Conservation (phyloP, 2,329 filamentous ascomycete species). For the Pseudogymnoascus pannorum region DNA sequence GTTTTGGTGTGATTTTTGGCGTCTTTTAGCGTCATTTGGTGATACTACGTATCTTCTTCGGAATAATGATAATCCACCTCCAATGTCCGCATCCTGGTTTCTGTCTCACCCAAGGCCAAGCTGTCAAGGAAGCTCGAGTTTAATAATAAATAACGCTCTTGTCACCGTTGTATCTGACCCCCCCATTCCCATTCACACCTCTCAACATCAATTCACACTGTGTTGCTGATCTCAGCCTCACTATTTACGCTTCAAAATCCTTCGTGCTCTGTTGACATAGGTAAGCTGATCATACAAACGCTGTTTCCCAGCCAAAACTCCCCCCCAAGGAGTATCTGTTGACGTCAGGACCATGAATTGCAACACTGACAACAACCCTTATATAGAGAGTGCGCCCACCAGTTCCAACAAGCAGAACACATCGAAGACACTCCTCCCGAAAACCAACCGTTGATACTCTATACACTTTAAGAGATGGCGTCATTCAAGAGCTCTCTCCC, state of each 20-base stretch:
- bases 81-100: conserved; percentile 7
- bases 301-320: background rate
- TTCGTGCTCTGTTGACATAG: conserved; percentile 6
- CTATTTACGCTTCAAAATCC: conserved; percentile 8
- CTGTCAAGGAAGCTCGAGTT: conserved; percentile 9
- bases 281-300: background rate
- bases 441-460: background rate
- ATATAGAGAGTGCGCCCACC: conserved; percentile 3
- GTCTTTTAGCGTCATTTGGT: background rate
- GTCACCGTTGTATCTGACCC: background rate
- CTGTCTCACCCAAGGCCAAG: conserved; percentile 7
- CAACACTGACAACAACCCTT: conserved; percentile 1
- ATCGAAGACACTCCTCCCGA: conserved; percentile 16
- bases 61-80: conserved; percentile 4
- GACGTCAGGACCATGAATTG: conserved; percentile 8
- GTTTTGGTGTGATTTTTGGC: background rate
- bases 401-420: conserved; percentile 1
- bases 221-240: conserved; percentile 3
- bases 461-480: conserved; percentile 47
- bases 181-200: conserved; percentile 1
- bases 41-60: background rate
- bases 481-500: conserved; percentile 69
- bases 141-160: conserved; percentile 9
- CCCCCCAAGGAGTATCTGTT: background rate
- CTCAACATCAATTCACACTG: background rate